phyloP scores from a whole-genome alignment of 305 asterid species.

The Stenogyne calaminthoides region DNA sequence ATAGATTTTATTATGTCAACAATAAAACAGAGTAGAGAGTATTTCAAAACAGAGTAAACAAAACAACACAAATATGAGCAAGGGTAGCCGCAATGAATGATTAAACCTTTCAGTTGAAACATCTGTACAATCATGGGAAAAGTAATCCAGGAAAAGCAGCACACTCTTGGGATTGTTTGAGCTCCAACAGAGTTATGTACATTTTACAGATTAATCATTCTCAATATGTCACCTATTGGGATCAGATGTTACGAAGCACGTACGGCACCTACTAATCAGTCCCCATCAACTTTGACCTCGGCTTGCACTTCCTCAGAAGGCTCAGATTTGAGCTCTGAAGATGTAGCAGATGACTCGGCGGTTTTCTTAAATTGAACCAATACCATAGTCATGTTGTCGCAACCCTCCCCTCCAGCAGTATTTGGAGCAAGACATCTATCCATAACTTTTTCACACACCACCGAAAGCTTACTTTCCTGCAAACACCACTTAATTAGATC shows the following conservation, averaged over 20 bases:
- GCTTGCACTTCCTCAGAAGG: conserved; percentile 14
- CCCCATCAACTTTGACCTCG: conserved; percentile 32
- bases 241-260: conserved; percentile 1
- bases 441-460: conserved; percentile 79
- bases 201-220: conserved; percentile 10
- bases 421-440: conserved; percentile 93
- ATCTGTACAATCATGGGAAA: conserved; percentile 32
- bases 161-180: background rate
- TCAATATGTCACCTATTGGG: conserved; percentile 2
- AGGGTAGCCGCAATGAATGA: conserved; percentile 11
- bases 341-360: conserved; percentile 29
- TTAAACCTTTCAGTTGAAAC: conserved; percentile 24
- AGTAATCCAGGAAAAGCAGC: background rate
- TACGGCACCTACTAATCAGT: conserved; percentile 17
- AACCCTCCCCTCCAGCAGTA: conserved; percentile 91
- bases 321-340: conserved; percentile 37
- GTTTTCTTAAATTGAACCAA: conserved; percentile 77
- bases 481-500: background rate
- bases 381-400: conserved; percentile 98
- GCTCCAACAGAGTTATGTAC: conserved; percentile 33
- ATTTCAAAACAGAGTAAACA: background rate
- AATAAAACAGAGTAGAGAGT: background rate
- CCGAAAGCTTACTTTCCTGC: conserved; percentile 88
- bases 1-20: background rate
- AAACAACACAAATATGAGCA: background rate